Evolutionary conservation across 2,329 filamentous ascomycete species (phyloP).

Genomic region (Colletotrichum paranaense): DNA sequence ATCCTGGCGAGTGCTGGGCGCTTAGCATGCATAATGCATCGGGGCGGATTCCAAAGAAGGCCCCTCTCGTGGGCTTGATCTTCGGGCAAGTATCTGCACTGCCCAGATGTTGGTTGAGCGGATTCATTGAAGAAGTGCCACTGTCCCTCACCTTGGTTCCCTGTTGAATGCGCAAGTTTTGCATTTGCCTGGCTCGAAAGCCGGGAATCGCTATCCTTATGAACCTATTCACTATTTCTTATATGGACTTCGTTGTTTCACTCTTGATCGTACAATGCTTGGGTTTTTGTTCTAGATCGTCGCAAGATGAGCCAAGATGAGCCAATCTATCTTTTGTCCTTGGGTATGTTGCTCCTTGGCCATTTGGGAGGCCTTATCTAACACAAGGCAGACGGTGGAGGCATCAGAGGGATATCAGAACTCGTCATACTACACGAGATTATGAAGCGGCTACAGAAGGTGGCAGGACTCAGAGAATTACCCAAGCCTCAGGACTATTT

Average conservation of each 20-base stretch:
- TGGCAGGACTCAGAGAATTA: slow-evolving; percentile 30
- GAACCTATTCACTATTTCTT: neutral
- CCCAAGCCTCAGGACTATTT: slow-evolving; percentile 43
- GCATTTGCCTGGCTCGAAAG: neutral
- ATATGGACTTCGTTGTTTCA: neutral
- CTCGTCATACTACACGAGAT: slow-evolving; percentile 41
- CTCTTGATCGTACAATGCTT: neutral
- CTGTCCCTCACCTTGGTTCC: neutral
- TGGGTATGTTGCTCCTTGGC: slow-evolving; percentile 13
- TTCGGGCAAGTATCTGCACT: neutral
- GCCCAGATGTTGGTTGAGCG: neutral
- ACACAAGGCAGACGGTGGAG: slow-evolving; percentile 1
- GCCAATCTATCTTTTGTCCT: slow-evolving; percentile 29
- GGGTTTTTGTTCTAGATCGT: neutral
- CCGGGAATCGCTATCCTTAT: neutral
- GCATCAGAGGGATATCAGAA: slow-evolving; percentile 38
- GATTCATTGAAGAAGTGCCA: neutral
- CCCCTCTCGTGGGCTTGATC: neutral
- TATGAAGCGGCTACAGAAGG: slow-evolving; percentile 38
- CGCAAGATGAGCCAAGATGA: neutral
- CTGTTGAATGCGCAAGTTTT: neutral
- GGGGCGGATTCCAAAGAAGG: neutral
- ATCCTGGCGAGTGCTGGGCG: slow-evolving; percentile 11
- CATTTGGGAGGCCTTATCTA: too few species aligned
- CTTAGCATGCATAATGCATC: slow-evolving; percentile 7